Base-by-base conservation (phyloP, 306 rosid species). In the Inga laurina region DNA sequence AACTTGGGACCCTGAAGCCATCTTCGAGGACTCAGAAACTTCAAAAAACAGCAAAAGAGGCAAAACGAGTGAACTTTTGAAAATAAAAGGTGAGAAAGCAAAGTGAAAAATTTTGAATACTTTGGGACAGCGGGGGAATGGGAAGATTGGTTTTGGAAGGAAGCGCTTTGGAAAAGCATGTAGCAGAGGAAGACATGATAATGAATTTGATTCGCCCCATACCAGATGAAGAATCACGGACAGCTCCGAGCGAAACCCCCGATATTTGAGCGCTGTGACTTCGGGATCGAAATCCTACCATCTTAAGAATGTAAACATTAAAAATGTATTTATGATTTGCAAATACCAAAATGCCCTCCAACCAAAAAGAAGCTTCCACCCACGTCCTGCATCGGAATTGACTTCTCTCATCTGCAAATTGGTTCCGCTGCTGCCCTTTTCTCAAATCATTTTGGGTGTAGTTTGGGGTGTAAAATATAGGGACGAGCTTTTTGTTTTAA, bases 1-100 rank as follows among this genome's bases (percentile, higher is more conserved):
- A 85, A 82, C 84, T 90, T 87, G 83, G 37, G 97, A 75, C 39
- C 15, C 86, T 44, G 91, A 84, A 56, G 83, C 89, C 54, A 76
- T 81, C 78, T 49, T 61, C 76, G 80, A 86, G 49, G 87, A 74
- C 45, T 78, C 83, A 76, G 61, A 78, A 72, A 57, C 75, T 56
- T 73, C 44, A 67, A 68, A 39, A 67, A 62, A 37, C 57, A 72
- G 8, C 49, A 51, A 72, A 72, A 45, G 9, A 72, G 19, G 14
- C 24, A 43, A 39, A 2, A 8, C 10, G 75, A 10, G 56, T 45
- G 4, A 72, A 15, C 76, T 46, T 72, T 45, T 45, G 57, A 32
- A 45, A 46, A 72, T 72, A 35, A 45, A 39, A 72, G n/a, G 7
- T 0, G 59, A 72, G 46, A 72, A 45, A 13, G 76, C 1, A 7